Base-by-base conservation (phyloP, 1,284 basidiomycete species). In the Ceraceosorus guamensis region DNA sequence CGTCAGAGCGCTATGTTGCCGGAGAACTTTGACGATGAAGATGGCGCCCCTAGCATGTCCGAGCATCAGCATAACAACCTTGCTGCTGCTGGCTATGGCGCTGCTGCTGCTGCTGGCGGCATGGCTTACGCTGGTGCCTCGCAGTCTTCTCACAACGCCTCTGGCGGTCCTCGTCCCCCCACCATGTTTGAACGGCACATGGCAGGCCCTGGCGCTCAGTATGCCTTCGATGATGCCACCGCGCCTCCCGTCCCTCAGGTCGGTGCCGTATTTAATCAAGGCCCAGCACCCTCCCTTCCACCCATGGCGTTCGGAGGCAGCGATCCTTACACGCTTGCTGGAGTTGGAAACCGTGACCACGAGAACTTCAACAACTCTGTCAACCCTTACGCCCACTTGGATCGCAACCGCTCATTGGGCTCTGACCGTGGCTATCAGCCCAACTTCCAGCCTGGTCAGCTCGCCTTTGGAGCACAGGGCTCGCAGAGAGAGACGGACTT, bases 131-230 rank as follows among this genome's bases (percentile, higher is more conserved):
- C 24, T 2, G 24, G 24, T 24, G 18, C 35, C 11, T 37, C 52
- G 13, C 34, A 11, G 37, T 43, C 24, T 14, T 33, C 56, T 13
- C 64, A 74, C 52, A 67, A 70, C 47, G 65, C 73, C 46, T 68
- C 67, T 30, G 59, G 70, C n/a, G 63, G 65, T 33, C 76, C 76
- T 33, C 65, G 76, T 3, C 76, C 76, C 5, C 76, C 76, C 1
- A 74, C 76, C 37, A 71, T 73, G 65, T 73, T 77, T 57, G 61
- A 68, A 32, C 66, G 69, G 33, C 76, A 77, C 61, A 71, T 67
- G 50, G 59, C 65, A 1, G 66, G 54, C 14, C 60, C 52, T 24
- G 56, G 33, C 31, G 56, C 58, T n/a, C 46, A 51, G 46, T 43
- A 30, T 41, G 33, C 32, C 50, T 48, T 53, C 18, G 52, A 58